Conservation (phyloP, 106 monocot genomes). For the Dioscorea alata region DNA sequence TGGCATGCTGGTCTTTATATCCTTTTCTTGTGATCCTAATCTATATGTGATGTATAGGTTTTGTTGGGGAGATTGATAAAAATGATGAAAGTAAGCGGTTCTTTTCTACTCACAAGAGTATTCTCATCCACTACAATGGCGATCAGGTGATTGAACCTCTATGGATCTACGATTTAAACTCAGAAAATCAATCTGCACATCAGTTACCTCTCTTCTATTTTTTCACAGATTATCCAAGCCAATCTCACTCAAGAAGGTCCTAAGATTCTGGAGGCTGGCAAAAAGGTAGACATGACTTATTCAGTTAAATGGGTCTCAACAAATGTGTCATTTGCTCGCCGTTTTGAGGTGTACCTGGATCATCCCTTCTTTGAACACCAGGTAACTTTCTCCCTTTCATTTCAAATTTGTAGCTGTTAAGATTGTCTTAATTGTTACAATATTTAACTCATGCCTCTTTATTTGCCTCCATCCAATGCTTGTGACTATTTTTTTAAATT, state of each 20-base stretch:
- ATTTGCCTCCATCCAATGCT: neutral
- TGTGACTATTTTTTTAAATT: neutral
- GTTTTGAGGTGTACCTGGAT: slow-evolving; percentile 85
- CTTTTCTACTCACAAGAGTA: slow-evolving; percentile 80
- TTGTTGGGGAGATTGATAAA: slow-evolving; percentile 76
- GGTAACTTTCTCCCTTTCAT: slow-evolving; percentile 21
- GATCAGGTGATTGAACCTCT: slow-evolving; percentile 41
- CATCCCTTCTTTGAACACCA: slow-evolving; percentile 93
- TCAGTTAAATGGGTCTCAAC: slow-evolving; percentile 67
- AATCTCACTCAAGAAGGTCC: slow-evolving; percentile 77
- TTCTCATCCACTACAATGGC: slow-evolving; percentile 62
- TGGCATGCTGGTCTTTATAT: neutral
- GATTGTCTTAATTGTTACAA: neutral
- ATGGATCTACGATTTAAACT: too few relatives aligned
- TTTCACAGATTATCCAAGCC: slow-evolving; percentile 75
- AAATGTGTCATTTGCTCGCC: slow-evolving; percentile 77
- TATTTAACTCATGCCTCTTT: neutral
- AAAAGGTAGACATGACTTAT: slow-evolving; percentile 75
- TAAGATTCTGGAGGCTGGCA: slow-evolving; percentile 63
- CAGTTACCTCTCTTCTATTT: neutral
- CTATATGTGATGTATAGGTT: slow-evolving; percentile 27
- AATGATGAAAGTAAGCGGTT: slow-evolving; percentile 66
- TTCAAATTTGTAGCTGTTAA: neutral
- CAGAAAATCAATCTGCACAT: neutral
- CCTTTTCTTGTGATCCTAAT: neutral